Evolutionary conservation across 1,139 yeast species (phyloP), one percentile per base, ranked within the genome.

Genomic region (Debaryomyces fabryi): DNA sequence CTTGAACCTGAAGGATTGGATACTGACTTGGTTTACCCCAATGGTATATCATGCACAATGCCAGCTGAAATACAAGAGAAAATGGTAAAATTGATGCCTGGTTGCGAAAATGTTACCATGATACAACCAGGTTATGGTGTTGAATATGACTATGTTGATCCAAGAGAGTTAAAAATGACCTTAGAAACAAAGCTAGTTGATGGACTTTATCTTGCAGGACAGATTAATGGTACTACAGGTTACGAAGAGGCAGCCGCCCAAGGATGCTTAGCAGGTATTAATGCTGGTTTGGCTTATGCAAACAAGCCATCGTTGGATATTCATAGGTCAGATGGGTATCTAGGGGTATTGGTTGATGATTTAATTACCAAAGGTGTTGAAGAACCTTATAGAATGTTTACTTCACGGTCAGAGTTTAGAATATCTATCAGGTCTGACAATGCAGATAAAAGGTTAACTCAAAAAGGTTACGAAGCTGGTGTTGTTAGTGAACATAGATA

Each of bases 181-280:
- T 67, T 95, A 41, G 97, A 93, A 63, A 90, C 98, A 0, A 91
- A 89, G 59, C 68, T 82, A 5, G 83, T 95, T 1, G 71, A 77
- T 15, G 98, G 98, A 0, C 69, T 95, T 39, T 95, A 72, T 61
- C 74, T 95, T 46, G 99, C 99, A 0, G 99, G 99, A 1, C 99
- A 95, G 67, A 95, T 95, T 39, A 95, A 95, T 63, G 99, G 99
- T 39, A 95, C 99, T 1, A 95, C 99, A 0, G 99, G 99, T 0
- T 95, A 95, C 59, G 99, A 95, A 69, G 99, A 95, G 64, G 99
- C 99, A 0, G 97, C 97, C 1, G 86, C 98, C 0, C 99, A 93
- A 63, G 99, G 99, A 1, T 79, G 92, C 49, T 71, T 95, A 44
- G 99, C 99, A 1, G 99, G 99, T 6, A 86, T 92, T 35, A 95